Percentiles rank a stretch among this genome's conserved stretches.
Evolutionary conservation across 106 monocot species (phyloP).

Genomic region (Dioscorea alata): DNA sequence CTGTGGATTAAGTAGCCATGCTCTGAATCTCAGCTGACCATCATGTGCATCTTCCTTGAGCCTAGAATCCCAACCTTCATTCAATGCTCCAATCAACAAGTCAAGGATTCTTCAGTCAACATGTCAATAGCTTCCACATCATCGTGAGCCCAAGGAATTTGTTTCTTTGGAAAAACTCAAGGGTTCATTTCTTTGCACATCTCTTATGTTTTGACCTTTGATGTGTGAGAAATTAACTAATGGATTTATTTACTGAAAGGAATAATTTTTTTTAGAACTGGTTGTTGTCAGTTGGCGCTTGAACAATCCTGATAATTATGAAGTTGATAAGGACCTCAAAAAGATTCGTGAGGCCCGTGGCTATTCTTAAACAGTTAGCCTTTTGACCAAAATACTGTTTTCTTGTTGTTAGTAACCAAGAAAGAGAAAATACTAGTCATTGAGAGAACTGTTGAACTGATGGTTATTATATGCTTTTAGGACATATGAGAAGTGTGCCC

Average conservation of each 20-base stretch:
- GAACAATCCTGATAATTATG: conserved; percentile 53
- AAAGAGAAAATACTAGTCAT: no score
- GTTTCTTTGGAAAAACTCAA: conserved; percentile 64
- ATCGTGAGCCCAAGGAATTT: conserved; percentile 78
- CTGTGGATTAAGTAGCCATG: no score
- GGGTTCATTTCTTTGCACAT: conserved; percentile 32
- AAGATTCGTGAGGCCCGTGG: conserved; percentile 87
- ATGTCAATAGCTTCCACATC: no score
- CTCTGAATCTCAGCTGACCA: no score
- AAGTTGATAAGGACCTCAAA: conserved; percentile 73
- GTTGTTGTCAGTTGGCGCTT: conserved; percentile 82
- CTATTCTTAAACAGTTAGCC: conserved; percentile 75
- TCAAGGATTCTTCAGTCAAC: no score
- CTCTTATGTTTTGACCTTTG: not conserved
- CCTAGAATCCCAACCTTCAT: no score
- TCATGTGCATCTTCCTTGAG: no score
- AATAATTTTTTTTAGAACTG: conserved; percentile 36
- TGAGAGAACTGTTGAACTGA: no score
- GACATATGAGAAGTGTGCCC: conserved; percentile 90
- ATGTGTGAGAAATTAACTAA: not conserved
- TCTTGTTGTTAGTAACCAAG: no score
- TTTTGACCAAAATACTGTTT: not conserved
- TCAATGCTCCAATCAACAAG: no score
- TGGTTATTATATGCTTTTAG: conserved; percentile 24
- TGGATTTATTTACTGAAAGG: conserved; percentile 1